These are phyloP conservation scores for Cucumis variabilis DNA, from an alignment of 331 rosid species.

Conservation along the genomic window DNA sequence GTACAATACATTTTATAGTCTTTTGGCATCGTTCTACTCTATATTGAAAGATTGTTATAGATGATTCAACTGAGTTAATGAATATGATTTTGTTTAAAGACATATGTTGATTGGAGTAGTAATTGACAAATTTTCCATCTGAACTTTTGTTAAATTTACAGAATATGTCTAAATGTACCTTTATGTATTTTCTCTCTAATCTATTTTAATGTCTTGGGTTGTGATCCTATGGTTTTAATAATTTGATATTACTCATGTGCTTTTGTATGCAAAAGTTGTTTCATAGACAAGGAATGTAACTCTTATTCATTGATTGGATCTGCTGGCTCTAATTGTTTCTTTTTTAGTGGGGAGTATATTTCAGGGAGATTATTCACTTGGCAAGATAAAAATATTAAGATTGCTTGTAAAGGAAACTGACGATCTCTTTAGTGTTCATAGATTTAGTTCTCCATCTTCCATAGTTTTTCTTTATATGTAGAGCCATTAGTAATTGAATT, in stretches of 20 bases:
- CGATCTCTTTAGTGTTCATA: not conserved
- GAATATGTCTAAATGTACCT: constrained; percentile 54
- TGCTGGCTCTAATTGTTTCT: not conserved
- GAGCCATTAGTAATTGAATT: not conserved
- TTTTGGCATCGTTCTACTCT: constrained; percentile 38
- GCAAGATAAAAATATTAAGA: not conserved
- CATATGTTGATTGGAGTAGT: constrained; percentile 27
- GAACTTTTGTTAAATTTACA: constrained; percentile 16
- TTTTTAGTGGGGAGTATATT: not conserved
- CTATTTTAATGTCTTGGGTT: constrained; percentile 11
- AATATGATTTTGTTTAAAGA: constrained; percentile 40
- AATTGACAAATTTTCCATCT: not conserved
- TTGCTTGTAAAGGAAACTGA: not conserved
- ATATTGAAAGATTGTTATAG: constrained; percentile 44
- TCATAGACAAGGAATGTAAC: not conserved
- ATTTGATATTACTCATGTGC: not conserved
- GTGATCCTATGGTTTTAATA: not conserved
- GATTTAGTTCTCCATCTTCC: not conserved
- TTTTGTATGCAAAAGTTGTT: not conserved
- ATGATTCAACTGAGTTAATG: constrained; percentile 42
- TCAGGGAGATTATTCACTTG: not conserved
- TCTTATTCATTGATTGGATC: not conserved
- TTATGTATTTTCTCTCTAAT: too few relatives aligned
- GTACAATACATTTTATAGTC: constrained; percentile 38
- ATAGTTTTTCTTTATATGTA: not conserved